These are phyloP conservation scores for Mallotus japonicus DNA, from an alignment of 441 rosid species.

Conservation along the genomic window DNA sequence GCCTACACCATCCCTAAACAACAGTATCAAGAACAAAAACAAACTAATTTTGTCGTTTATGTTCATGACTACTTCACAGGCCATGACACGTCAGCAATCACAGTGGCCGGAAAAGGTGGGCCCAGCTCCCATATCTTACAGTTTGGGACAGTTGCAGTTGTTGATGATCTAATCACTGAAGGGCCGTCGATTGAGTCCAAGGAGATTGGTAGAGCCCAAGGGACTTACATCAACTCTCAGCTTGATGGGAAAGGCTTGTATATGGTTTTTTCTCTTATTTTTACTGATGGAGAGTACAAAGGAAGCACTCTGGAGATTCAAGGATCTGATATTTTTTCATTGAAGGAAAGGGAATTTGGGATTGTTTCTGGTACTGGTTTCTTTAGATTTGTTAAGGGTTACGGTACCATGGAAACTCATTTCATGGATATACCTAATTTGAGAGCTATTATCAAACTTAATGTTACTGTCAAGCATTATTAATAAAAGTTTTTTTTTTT, in stretches of 20 bases:
- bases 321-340: constrained; percentile 38
- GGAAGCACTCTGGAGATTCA: constrained; percentile 48
- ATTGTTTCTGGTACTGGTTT: constrained; percentile 42
- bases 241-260: constrained; percentile 42
- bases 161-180: constrained; percentile 41
- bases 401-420: constrained; percentile 38
- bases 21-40: constrained; percentile 14
- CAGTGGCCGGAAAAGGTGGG: constrained; percentile 33
- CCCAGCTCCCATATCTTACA: constrained; percentile 30
- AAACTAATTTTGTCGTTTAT: constrained; percentile 37
- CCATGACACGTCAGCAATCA: constrained; percentile 30
- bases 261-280: constrained; percentile 38
- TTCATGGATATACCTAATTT: constrained; percentile 36
- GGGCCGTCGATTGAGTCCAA: constrained; percentile 39
- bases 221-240: constrained; percentile 41
- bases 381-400: constrained; percentile 43
- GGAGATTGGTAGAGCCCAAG: constrained; percentile 45
- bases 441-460: constrained; percentile 41
- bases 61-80: constrained; percentile 44
- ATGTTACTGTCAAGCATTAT: constrained; percentile 36
- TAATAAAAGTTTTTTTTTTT: neutral
- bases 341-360: constrained; percentile 42
- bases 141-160: constrained; percentile 41
- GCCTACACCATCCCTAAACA: constrained; percentile 31
- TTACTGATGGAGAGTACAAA: constrained; percentile 36